Percentiles rank a stretch among this genome's conserved stretches.
These are phyloP conservation scores for Alternaria ethzedia DNA, from an alignment of 2,329 filamentous ascomycete genomes.

Conservation along the genomic window DNA sequence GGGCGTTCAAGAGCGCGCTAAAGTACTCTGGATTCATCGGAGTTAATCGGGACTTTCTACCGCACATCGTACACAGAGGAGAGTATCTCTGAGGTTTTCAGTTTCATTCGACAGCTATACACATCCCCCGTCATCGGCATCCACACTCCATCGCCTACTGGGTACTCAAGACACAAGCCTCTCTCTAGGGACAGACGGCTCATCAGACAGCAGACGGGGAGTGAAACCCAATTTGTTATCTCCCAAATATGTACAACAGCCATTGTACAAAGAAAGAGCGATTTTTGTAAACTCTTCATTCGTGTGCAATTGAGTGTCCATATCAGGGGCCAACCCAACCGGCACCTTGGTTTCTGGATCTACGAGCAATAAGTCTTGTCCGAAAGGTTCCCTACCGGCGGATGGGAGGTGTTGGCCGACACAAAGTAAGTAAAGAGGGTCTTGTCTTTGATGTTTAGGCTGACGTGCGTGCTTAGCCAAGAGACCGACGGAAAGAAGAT, in stretches of 20 bases:
- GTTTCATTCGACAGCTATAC: not conserved
- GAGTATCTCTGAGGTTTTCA: no score
- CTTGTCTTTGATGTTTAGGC: not conserved
- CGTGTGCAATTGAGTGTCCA: no score
- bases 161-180: fast-evolving
- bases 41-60: no score
- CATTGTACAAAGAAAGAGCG: not conserved
- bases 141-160: not conserved
- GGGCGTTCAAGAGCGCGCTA: no score
- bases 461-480: not conserved
- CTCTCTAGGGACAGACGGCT: not conserved
- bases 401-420: not conserved
- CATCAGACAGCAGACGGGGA: not conserved
- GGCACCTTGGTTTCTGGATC: not conserved
- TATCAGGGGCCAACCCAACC: not conserved
- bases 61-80: no score
- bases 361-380: not conserved
- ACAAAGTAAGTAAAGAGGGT: fast-evolving
- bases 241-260: not conserved
- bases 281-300: not conserved
- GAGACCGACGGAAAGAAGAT: not conserved
- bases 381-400: not conserved
- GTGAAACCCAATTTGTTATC: not conserved
- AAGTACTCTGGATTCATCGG: no score
- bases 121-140: not conserved